Conservation (phyloP, 1,284 basidiomycete species). For the Heterobasidion irregulare region DNA sequence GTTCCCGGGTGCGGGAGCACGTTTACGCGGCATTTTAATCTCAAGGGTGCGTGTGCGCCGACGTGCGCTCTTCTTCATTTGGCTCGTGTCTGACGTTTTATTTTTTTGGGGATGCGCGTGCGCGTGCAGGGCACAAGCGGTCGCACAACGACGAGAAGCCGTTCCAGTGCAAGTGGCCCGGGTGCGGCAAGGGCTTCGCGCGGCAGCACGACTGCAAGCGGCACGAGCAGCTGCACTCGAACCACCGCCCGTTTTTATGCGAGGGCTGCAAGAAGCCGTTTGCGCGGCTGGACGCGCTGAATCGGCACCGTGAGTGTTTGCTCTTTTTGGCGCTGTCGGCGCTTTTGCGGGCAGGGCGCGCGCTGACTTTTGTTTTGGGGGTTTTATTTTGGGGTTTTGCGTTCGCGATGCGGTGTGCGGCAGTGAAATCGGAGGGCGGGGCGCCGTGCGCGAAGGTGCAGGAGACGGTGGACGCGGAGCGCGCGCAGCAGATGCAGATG, state of each 20-base stretch:
- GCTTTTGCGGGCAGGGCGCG: constrained; percentile 1
- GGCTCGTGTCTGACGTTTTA: too few species aligned
- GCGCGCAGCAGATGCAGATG: neutral
- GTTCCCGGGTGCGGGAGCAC: constrained; percentile 75
- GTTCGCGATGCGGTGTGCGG: neutral
- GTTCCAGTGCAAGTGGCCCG: constrained; percentile 80
- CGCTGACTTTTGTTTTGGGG: too few species aligned
- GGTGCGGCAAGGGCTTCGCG: constrained; percentile 79
- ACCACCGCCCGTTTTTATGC: constrained; percentile 68
- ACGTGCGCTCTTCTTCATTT: too few species aligned
- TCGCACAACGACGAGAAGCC: constrained; percentile 82
- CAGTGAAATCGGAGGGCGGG: constrained; percentile 50
- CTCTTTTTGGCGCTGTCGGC: too few species aligned
- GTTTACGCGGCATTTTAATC: constrained; percentile 76
- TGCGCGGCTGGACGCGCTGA: constrained; percentile 73
- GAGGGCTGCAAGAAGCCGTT: constrained; percentile 75
- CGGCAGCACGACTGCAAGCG: constrained; percentile 80
- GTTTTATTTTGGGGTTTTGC: constrained; percentile 1
- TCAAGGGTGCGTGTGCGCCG: constrained; percentile 54
- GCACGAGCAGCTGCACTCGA: constrained; percentile 74
- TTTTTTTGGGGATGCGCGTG: too few species aligned
- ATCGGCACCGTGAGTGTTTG: constrained; percentile 57
- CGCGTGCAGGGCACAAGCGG: constrained; percentile 58
- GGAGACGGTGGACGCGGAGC: constrained; percentile 8
- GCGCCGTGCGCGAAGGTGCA: constrained; percentile 40